These are phyloP conservation scores for Paspalum notatum DNA, from an alignment of 176 grass and related monocot genomes.

Conservation along the genomic window DNA sequence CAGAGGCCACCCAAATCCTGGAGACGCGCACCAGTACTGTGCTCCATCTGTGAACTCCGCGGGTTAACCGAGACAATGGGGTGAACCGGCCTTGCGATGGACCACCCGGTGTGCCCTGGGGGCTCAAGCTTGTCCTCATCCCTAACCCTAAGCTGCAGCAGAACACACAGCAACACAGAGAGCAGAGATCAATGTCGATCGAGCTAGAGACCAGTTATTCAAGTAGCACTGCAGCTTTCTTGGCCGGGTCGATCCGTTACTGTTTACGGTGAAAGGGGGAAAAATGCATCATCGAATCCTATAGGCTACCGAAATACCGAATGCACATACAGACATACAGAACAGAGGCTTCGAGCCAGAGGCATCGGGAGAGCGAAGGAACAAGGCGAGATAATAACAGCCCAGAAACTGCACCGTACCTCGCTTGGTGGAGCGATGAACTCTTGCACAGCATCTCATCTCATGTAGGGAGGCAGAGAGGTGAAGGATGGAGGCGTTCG, in stretches of 20 bases:
- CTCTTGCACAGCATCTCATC: not conserved
- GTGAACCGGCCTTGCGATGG: not conserved
- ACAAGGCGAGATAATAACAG: not conserved
- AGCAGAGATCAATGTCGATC: not conserved
- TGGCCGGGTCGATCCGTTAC: too few relatives aligned
- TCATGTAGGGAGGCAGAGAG: not conserved
- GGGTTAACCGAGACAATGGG: not conserved
- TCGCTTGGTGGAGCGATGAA: not conserved
- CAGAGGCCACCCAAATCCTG: constrained; percentile 24
- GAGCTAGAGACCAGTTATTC: not conserved
- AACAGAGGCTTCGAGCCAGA: too few relatives aligned
- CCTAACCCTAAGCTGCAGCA: not conserved
- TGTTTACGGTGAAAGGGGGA: too few relatives aligned
- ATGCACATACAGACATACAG: too few relatives aligned
- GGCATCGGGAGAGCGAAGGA: not conserved
- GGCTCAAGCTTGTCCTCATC: not conserved
- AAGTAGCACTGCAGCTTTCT: too few relatives aligned
- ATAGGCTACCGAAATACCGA: too few relatives aligned
- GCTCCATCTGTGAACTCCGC: not conserved
- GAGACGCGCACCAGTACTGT: constrained; percentile 17
- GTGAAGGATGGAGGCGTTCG: not conserved
- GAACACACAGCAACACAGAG: not conserved
- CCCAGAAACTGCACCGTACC: not conserved
- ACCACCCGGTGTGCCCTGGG: not conserved
- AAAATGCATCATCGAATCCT: not conserved